Percentiles rank a stretch among this genome's conserved stretches.
These are phyloP conservation scores for Neopestalotiopsis sp. DNA, from an alignment of 2,329 filamentous ascomycete genomes.

Conservation along the genomic window DNA sequence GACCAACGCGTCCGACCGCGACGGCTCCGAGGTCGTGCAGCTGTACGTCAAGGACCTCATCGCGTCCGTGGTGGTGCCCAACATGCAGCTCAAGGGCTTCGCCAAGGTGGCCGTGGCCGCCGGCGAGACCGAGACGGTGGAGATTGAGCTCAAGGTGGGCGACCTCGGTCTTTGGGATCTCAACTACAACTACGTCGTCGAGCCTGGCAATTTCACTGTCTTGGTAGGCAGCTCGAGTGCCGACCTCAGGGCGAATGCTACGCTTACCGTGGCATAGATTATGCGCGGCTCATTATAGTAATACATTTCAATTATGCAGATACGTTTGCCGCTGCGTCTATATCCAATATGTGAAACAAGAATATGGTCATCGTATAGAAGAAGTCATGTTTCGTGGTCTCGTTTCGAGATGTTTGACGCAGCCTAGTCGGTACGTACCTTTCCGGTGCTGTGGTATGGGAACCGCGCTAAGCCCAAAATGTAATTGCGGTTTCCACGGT, in stretches of 20 bases:
- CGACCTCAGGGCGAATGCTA: conserved; percentile 61
- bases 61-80: conserved; percentile 67
- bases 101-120: conserved; percentile 67
- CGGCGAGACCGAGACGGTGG: conserved; percentile 60
- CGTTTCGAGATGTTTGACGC: too few species aligned
- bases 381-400: too few species aligned
- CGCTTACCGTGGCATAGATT: conserved; percentile 51
- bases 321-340: too few species aligned
- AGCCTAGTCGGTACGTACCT: background rate
- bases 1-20: conserved; percentile 62
- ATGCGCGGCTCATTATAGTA: background rate
- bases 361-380: too few species aligned
- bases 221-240: conserved; percentile 65
- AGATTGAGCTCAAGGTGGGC: conserved; percentile 60
- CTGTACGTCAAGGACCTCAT: conserved; percentile 70
- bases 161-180: conserved; percentile 63
- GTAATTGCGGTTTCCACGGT: too few species aligned
- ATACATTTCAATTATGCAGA: too few species aligned
- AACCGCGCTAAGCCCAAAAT: background rate
- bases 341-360: too few species aligned
- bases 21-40: conserved; percentile 72
- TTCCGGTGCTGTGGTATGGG: background rate
- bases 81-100: conserved; percentile 70
- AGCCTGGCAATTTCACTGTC: conserved; percentile 71
- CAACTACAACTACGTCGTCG: conserved; percentile 52